Conservation (phyloP, 1,139 yeast species). For the Trichomonascaceae sp. region DNA sequence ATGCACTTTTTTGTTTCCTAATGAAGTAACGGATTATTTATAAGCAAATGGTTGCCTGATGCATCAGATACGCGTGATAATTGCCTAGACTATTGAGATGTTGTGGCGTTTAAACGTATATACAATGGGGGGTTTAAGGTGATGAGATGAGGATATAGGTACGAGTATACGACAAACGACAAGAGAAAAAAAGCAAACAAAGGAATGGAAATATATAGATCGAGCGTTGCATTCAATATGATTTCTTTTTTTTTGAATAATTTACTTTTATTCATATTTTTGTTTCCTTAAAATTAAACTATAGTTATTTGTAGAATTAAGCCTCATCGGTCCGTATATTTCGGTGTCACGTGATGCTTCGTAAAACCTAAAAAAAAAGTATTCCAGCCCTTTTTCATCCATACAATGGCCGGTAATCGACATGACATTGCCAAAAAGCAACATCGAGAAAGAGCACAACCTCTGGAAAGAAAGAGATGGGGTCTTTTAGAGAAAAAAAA, state of each 20-base stretch:
- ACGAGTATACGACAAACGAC: not conserved
- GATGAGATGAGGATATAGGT: not conserved
- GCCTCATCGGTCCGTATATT: not conserved
- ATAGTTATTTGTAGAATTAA: not conserved
- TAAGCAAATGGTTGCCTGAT: not conserved
- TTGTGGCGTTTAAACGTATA: not conserved
- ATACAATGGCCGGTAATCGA: conserved; percentile 3
- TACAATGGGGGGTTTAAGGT: not conserved
- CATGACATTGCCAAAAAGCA: conserved; percentile 94
- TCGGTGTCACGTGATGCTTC: not conserved
- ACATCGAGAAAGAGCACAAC: conserved; percentile 90
- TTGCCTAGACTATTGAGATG: not conserved
- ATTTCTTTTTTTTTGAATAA: not conserved
- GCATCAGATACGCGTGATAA: not conserved
- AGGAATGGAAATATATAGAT: not conserved
- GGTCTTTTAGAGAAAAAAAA: conserved; percentile 93
- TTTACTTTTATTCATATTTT: not conserved
- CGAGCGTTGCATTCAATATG: not conserved
- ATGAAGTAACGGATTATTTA: not conserved
- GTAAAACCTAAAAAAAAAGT: conserved; percentile 1
- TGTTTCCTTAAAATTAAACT: too few species aligned
- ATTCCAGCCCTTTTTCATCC: not conserved
- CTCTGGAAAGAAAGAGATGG: conserved; percentile 59
- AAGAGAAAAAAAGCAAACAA: not conserved
- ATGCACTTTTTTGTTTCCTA: not conserved